phyloP scores from a whole-genome alignment of 768 basidiomycete species.

The Boletus patriciae region DNA sequence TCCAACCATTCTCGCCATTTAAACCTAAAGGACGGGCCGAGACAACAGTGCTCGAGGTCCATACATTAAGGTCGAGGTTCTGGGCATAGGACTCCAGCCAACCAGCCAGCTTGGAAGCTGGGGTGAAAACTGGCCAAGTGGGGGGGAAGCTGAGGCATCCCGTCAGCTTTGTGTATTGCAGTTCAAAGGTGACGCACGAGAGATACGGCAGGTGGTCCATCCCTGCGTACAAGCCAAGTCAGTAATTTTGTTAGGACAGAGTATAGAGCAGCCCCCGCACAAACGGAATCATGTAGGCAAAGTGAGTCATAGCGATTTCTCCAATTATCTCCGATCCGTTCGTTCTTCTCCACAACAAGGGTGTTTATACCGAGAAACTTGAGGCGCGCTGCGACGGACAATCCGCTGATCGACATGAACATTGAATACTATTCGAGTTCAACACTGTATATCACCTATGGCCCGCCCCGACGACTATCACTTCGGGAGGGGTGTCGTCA shows the following conservation, averaged over 20 bases:
- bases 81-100: slow-evolving; percentile 63
- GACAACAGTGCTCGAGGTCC: slow-evolving; percentile 48
- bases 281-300: slow-evolving; percentile 52
- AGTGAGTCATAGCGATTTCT: slow-evolving; percentile 55
- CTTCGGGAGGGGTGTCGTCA: slow-evolving; percentile 22
- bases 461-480: slow-evolving; percentile 60
- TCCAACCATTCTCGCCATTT: slow-evolving; percentile 42
- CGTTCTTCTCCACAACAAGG: slow-evolving; percentile 54
- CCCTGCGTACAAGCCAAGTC: background rate
- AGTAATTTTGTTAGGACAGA: background rate
- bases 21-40: slow-evolving; percentile 27
- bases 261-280: slow-evolving; percentile 6
- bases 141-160: slow-evolving; percentile 44
- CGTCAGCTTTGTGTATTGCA: background rate
- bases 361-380: slow-evolving; percentile 53
- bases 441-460: slow-evolving; percentile 49
- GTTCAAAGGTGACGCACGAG: slow-evolving; percentile 34
- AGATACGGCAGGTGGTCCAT: slow-evolving; percentile 40
- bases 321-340: slow-evolving; percentile 56
- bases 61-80: slow-evolving; percentile 57
- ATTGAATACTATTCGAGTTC: slow-evolving; percentile 32
- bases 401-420: background rate
- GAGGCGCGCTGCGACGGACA: slow-evolving; percentile 52
- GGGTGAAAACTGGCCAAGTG: slow-evolving; percentile 50
- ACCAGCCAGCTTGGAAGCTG: slow-evolving; percentile 52